Base-by-base conservation (phyloP, 148 eudicot species). In the Vaccinium myrtillus region DNA sequence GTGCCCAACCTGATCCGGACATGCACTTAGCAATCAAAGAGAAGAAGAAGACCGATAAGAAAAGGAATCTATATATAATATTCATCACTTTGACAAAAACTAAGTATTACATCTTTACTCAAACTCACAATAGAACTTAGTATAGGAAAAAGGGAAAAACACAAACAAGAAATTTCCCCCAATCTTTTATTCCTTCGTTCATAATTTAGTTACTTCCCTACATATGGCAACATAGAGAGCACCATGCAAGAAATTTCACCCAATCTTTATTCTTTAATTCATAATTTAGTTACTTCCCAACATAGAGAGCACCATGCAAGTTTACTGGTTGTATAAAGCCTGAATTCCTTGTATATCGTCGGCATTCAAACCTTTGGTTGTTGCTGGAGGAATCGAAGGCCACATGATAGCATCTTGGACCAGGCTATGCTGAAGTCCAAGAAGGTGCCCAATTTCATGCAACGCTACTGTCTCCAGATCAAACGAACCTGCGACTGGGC, bases 391-490 rank as follows among this genome's bases (percentile, higher is more conserved):
- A 87, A 85, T 74, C 1, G 18, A 0, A 9, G 77, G 49, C 50
- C 18, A 73, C 77, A 73, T 73, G n/a, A 73, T 36, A 36, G 77
- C 77, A 2, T 73, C 77, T 73, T 73, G 50, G 8, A 73, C 77
- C 2, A 14, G 0, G 49, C 23, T 73, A 39, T 73, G 77, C 2
- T 0, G n/a, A 39, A 73, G 77, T 58, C 89, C 89, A 53, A 87
- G 84, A 54, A 87, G 82, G 55, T 84, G 89, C 13, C 89, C 89
- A 48, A 87, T 87, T 77, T 87, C 89, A 67, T 87, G 89, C 50
- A 81, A 49, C 1, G 86, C 89, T 1, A 84, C 84, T 1, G 84
- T 84, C 81, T 84, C 79, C 25, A 87, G 2, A 54, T 87, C 81
- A 55, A 67, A n/a, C 1, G 61, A 56, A 14, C 15, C 12, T 0